Evolutionary conservation across 495 filamentous ascomycete genomes (phyloP).

Genomic region (Umbilicaria muhlenbergii): DNA sequence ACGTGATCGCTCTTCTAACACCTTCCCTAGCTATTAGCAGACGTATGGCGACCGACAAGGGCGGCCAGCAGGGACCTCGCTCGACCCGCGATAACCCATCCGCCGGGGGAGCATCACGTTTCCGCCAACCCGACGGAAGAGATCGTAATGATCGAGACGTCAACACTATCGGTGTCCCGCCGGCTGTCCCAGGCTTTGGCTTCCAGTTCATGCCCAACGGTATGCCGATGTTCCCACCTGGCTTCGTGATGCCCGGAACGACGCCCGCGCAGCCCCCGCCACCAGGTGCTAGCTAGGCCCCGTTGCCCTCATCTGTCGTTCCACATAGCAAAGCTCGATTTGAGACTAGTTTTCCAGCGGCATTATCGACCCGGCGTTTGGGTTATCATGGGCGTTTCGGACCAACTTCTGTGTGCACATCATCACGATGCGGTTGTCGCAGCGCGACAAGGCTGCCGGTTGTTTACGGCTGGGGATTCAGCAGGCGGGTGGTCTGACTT

Average conservation of each 20-base stretch:
- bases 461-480: no score
- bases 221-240: constrained; percentile 55
- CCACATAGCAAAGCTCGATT: no score
- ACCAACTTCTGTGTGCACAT: no score
- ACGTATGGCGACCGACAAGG: constrained; percentile 64
- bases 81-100: constrained; percentile 39
- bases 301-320: background rate
- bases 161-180: constrained; percentile 40
- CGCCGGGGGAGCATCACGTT: constrained; percentile 15
- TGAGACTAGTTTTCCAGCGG: no score
- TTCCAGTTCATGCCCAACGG: constrained; percentile 53
- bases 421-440: no score
- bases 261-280: constrained; percentile 27
- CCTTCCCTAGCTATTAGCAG: constrained; percentile 51
- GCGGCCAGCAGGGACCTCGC: constrained; percentile 56
- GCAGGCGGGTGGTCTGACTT: no score
- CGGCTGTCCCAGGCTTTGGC: constrained; percentile 48
- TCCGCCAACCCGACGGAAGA: constrained; percentile 21
- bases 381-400: no score
- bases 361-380: no score
- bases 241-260: constrained; percentile 39
- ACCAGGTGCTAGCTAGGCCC: constrained; percentile 16
- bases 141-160: constrained; percentile 23
- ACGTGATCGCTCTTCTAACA: constrained; percentile 1
- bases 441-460: no score